phyloP scores from a whole-genome alignment of 2,329 filamentous ascomycete genomes.

The Verticillium nonalfalfae region DNA sequence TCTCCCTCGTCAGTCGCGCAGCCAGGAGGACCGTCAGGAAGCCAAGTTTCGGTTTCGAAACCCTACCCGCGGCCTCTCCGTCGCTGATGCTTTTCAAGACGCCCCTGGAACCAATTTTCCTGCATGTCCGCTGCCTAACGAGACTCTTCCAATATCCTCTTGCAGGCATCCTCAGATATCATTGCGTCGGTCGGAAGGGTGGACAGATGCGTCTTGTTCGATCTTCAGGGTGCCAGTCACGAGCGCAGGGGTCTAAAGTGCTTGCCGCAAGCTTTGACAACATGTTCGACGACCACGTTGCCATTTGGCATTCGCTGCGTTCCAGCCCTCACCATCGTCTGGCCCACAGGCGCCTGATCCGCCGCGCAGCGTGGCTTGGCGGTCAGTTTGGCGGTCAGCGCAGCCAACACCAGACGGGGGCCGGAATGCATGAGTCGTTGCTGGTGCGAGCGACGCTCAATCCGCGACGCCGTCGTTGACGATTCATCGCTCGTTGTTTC shows the following conservation, averaged over 20 bases:
- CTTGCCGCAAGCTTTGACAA: neutral
- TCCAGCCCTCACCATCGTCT: neutral
- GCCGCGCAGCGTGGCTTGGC: neutral
- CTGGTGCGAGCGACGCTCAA: neutral
- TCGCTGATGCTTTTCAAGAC: neutral
- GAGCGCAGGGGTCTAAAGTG: neutral
- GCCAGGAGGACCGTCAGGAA: neutral
- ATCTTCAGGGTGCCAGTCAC: neutral
- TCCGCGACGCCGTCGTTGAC: neutral
- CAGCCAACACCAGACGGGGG: neutral
- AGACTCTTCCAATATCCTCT: too few relatives aligned
- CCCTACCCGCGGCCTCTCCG: neutral
- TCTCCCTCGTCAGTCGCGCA: neutral
- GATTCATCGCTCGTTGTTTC: neutral
- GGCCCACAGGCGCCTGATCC: neutral
- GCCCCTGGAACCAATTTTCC: neutral
- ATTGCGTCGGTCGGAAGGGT: neutral
- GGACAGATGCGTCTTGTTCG: neutral
- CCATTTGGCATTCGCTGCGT: neutral
- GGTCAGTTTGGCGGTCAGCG: neutral
- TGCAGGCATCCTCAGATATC: too few relatives aligned
- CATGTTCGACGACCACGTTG: neutral
- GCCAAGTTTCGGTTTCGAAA: neutral
- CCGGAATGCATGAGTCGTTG: neutral
- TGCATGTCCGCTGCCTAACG: neutral